A percentile compares a stretch with the other conserved stretches of the same genome.
Evolutionary conservation across 768 basidiomycete species (phyloP).

Genomic region (Boletus vinaceobasis): DNA sequence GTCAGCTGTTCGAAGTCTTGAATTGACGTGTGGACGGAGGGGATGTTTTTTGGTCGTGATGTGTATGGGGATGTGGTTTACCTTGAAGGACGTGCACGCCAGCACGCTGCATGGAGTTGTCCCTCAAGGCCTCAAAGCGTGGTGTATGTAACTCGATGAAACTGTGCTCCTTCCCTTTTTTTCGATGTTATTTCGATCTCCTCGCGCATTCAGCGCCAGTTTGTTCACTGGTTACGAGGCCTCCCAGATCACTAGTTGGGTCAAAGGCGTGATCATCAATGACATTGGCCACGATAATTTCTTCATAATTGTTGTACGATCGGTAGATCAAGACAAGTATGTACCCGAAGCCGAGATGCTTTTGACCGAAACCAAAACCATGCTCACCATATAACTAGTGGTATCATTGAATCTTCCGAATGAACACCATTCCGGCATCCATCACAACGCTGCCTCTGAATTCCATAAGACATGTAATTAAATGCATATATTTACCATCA

Average conservation of each 20-base stretch:
- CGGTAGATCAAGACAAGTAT: not conserved
- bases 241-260: no score
- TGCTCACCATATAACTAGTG: not conserved
- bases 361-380: not conserved
- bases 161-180: not conserved
- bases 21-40: not conserved
- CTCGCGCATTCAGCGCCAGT: not conserved
- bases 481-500: constrained; percentile 1
- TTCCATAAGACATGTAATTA: constrained; percentile 11
- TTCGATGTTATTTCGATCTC: not conserved
- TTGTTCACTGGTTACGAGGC: not conserved
- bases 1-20: constrained; percentile 34
- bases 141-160: not conserved
- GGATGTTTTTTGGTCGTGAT: not conserved
- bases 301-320: not conserved
- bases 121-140: no score
- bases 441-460: not conserved
- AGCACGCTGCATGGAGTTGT: not conserved
- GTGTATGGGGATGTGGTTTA: not conserved
- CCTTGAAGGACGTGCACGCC: no score
- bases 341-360: not conserved
- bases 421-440: not conserved
- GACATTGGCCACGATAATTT: no score
- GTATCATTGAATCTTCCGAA: no score
- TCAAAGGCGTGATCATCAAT: no score